A percentile compares a stretch with the other conserved stretches of the same genome.
Evolutionary conservation across 108 stramenopile genomes (phyloP).

Genomic region (Cylindrotheca fusiformis): DNA sequence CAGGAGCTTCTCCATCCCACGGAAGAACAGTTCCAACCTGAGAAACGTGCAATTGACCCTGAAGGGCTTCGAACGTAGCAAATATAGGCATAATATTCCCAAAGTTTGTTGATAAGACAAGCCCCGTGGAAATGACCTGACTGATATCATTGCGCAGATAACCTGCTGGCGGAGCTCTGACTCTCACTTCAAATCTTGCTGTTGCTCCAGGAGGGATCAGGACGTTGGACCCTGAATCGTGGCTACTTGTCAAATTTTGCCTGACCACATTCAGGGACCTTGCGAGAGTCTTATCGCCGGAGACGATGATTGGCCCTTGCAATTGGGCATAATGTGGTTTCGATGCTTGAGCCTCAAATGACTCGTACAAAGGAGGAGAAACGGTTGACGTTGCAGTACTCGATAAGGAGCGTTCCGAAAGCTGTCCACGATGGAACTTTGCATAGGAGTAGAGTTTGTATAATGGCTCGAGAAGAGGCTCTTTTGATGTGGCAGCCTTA

Average conservation of each 20-base stretch:
- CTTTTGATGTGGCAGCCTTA: conserved; percentile 7
- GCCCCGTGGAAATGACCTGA: conserved; percentile 62
- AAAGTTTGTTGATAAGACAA: conserved; percentile 62
- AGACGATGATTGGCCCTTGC: conserved; percentile 45
- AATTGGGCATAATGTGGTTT: not conserved
- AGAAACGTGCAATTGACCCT: conserved; percentile 54
- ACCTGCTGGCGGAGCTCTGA: conserved; percentile 42
- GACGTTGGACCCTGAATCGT: conserved; percentile 12
- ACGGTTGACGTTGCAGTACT: not conserved
- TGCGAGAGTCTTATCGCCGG: conserved; percentile 46
- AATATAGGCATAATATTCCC: conserved; percentile 70
- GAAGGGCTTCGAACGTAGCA: conserved; percentile 53
- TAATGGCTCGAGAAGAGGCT: conserved; percentile 22
- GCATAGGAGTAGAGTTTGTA: conserved; percentile 26
- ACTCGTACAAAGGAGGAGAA: conserved; percentile 17
- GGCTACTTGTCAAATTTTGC: conserved; percentile 1
- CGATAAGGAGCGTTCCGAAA: not conserved
- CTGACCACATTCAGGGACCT: conserved; percentile 26
- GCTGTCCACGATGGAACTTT: conserved; percentile 19
- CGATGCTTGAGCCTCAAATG: not conserved
- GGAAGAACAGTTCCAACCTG: not conserved
- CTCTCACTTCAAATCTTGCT: conserved; percentile 54
- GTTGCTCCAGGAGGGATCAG: conserved; percentile 67
- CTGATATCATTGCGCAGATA: conserved; percentile 57
- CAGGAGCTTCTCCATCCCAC: not conserved